Percentiles rank a stretch among this genome's conserved stretches.
Conservation (phyloP, 2,329 filamentous ascomycete genomes). For the Nothophoma quercina region DNA sequence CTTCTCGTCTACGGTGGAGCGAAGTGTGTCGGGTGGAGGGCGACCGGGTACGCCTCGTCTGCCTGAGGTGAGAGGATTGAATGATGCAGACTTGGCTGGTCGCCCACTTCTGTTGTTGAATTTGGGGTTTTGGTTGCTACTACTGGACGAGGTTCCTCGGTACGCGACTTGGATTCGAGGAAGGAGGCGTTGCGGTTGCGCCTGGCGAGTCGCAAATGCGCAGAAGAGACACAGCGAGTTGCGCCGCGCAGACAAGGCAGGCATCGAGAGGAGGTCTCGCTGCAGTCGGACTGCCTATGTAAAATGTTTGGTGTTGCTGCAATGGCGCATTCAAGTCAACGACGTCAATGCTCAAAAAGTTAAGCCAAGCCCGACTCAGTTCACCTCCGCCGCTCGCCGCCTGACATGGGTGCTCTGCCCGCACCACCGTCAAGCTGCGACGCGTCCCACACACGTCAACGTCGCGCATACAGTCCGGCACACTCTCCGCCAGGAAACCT, state of each 20-base stretch:
- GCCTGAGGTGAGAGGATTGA: conserved; percentile 1
- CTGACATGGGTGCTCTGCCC: conserved; percentile 8
- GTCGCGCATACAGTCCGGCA: conserved; percentile 12
- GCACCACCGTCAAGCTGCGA: conserved; percentile 29
- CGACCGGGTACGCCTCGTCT: not conserved
- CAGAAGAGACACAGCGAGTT: conserved; percentile 52
- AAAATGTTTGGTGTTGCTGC: not conserved
- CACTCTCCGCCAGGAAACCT: no score
- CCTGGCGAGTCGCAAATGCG: conserved; percentile 40
- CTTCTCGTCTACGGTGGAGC: conserved; percentile 16
- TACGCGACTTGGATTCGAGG: conserved; percentile 35
- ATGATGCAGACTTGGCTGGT: not conserved
- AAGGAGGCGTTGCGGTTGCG: conserved; percentile 35
- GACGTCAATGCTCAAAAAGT: conserved; percentile 36
- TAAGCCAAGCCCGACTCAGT: conserved; percentile 24
- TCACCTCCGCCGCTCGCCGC: conserved; percentile 14
- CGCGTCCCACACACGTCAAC: conserved; percentile 24
- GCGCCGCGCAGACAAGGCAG: conserved; percentile 34
- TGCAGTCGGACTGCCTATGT: not conserved
- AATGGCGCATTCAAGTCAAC: conserved; percentile 8
- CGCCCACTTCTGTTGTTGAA: not conserved
- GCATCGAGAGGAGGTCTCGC: conserved; percentile 30
- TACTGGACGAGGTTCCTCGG: not conserved
- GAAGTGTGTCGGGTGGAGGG: not conserved
- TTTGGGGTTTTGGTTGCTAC: not conserved